These are phyloP conservation scores for Phytopythium helicoides DNA, from an alignment of 352 stramenopile species.

Conservation along the genomic window DNA sequence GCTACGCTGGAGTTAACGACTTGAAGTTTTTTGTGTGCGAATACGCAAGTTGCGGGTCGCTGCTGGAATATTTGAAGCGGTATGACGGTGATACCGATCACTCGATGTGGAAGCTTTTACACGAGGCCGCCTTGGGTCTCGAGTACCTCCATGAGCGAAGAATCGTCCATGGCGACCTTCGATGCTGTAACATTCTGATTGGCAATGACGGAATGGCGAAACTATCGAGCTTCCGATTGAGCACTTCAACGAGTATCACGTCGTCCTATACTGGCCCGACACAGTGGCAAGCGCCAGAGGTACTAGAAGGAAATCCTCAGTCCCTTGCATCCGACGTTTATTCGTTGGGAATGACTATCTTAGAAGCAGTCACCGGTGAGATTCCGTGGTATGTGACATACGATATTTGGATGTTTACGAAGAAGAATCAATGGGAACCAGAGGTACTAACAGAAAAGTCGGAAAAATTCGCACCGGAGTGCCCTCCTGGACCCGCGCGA, in stretches of 20 bases:
- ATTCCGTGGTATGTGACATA: constrained; percentile 22
- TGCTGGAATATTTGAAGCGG: constrained; percentile 13
- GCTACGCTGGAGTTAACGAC: neutral
- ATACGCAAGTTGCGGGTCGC: constrained; percentile 16
- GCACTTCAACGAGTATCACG: neutral
- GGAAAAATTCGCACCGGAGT: no score
- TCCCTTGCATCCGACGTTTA: constrained; percentile 37
- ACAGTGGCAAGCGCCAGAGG: constrained; percentile 28
- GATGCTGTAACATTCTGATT: constrained; percentile 28
- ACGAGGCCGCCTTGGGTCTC: constrained; percentile 21
- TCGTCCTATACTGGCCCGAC: neutral
- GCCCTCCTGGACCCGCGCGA: no score
- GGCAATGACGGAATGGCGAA: constrained; percentile 14
- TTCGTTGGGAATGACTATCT: constrained; percentile 34
- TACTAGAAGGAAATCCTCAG: constrained; percentile 9
- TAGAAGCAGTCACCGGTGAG: constrained; percentile 24
- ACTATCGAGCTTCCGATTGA: constrained; percentile 23
- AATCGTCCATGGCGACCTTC: constrained; percentile 24
- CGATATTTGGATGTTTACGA: constrained; percentile 8
- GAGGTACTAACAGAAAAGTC: no score
- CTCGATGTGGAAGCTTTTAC: constrained; percentile 18
- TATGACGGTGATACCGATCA: neutral
- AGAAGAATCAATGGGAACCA: neutral
- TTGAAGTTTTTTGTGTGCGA: constrained; percentile 20
- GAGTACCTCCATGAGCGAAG: constrained; percentile 24